Conservation (phyloP, 1,284 basidiomycete species). For the Puccinia brachypodii region DNA sequence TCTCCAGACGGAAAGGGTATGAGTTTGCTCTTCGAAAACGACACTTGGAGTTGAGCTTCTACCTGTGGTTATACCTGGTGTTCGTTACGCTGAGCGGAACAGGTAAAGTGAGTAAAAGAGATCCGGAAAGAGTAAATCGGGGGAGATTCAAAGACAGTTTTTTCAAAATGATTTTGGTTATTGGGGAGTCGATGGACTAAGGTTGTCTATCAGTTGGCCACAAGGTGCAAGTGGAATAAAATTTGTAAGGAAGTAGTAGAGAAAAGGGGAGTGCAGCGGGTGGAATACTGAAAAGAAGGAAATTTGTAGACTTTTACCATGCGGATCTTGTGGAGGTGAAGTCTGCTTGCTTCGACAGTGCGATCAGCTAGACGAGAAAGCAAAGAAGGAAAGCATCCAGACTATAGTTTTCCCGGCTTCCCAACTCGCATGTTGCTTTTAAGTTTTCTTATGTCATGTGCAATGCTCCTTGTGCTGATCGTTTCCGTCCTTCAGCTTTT, state of each 20-base stretch:
- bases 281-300: neutral
- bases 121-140: neutral
- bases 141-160: neutral
- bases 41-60: neutral
- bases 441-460: neutral
- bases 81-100: no score
- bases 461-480: neutral
- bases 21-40: neutral
- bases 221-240: neutral
- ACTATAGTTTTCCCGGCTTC: neutral
- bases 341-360: neutral
- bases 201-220: neutral
- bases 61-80: neutral
- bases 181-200: neutral
- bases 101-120: neutral
- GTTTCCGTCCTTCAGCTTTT: neutral
- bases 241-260: no score
- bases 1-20: neutral
- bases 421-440: slow-evolving; percentile 3
- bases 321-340: neutral
- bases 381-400: neutral
- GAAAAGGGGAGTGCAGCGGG: neutral
- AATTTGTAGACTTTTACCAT: neutral
- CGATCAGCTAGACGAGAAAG: neutral
- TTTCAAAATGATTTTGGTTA: neutral